Base-by-base conservation (phyloP, 768 basidiomycete genomes). In the Boletus reticuloceps region DNA sequence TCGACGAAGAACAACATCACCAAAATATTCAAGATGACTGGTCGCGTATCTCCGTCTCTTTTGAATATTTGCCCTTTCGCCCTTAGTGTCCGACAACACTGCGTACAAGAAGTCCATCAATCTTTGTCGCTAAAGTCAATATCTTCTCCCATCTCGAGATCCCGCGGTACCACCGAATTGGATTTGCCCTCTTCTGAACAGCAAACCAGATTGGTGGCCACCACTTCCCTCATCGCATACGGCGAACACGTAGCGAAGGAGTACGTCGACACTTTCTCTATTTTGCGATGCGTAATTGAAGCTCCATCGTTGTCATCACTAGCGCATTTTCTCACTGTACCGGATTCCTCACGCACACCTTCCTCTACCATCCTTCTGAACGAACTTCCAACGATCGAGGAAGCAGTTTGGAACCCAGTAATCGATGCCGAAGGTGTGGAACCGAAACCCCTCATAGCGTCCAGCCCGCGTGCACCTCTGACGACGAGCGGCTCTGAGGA, bases 1-100 rank as follows among this genome's bases (percentile, higher is more conserved):
- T 56, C 37, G 7, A 54, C 44, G 12, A 61, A 50, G 31, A n/a
- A 52, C 17, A 56, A 36, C 17, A 36, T 61, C 20, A 39, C 39
- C 14, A 50, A 50, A 12, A 25, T 25, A 25, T 25, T 25, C 25
- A 25, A 6, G 25, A 25, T 25, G n/a, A n/a, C n/a, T n/a, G n/a
- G n/a, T n/a, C n/a, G 29, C 14, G 16, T 37, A 27, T 39, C 43
- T 56, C 25, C 34, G n/a, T 25, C 27, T 29, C 27, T 9, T 29
- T 29, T 29, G 27, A 29, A 29, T 29, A 9, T 29, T 29, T 29
- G 1, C 27, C 27, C 8, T 29, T 29, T 29, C 27, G 27, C 27
- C 27, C 1, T 9, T 29, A 29, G 27, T 29, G 27, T 29, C 27
- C 27, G 27, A n/a, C 27, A 29, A 29, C 8, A 9, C 27, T 29